Evolutionary conservation across 257 asterid species (phyloP).

Genomic region (Rhazya stricta): DNA sequence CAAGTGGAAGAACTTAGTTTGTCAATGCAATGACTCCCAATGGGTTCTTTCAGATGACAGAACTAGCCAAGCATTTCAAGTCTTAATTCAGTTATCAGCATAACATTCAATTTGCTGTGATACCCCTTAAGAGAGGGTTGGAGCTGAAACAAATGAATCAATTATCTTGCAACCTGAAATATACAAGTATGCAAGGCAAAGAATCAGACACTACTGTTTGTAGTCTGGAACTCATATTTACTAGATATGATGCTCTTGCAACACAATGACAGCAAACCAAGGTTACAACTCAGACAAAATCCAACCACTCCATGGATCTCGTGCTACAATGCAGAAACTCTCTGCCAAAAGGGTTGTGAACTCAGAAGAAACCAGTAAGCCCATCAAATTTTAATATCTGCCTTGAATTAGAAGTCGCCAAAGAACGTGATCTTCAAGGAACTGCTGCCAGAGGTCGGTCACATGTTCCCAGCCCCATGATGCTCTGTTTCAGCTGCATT

Average conservation of each 20-base stretch:
- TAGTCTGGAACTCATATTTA: not conserved
- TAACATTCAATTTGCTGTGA: too few species aligned
- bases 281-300: not conserved
- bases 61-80: too few species aligned
- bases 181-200: not conserved
- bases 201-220: not conserved
- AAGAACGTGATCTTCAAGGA: conserved; percentile 7
- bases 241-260: not conserved
- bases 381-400: not conserved
- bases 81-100: too few species aligned
- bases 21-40: too few species aligned
- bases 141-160: not conserved
- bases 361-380: not conserved
- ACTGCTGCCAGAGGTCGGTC: conserved; percentile 10
- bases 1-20: too few species aligned
- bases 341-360: too few species aligned
- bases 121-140: not conserved
- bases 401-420: not conserved
- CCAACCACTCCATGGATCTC: not conserved
- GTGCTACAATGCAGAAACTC: not conserved
- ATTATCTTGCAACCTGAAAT: not conserved
- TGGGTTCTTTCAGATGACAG: too few species aligned
- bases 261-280: not conserved
- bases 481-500: conserved; percentile 17
- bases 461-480: conserved; percentile 11